Conservation (phyloP, 192 early-diverging fungal genomes). For the Backusella westeae region DNA sequence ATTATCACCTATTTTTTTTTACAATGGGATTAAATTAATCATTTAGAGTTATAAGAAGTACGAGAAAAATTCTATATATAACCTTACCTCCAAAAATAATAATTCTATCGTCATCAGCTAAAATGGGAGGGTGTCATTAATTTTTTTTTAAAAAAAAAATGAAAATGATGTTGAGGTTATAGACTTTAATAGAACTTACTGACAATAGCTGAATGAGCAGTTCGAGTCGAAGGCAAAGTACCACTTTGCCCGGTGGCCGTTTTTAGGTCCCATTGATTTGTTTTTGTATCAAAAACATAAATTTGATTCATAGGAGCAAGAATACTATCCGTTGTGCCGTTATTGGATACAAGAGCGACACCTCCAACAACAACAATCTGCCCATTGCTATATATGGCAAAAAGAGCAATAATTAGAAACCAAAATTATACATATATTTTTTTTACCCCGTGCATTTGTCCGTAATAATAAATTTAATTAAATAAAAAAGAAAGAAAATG, state of each 20-base stretch:
- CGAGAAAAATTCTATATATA: not conserved
- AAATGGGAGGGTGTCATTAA: not conserved
- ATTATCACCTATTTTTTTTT: slow-evolving; percentile 18
- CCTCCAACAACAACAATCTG: slow-evolving; percentile 31
- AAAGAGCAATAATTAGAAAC: slow-evolving; percentile 10
- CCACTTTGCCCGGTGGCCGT: not conserved
- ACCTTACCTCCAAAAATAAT: slow-evolving; percentile 32
- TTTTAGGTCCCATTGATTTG: slow-evolving; percentile 16
- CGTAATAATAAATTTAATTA: slow-evolving; percentile 7
- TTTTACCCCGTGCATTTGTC: not conserved
- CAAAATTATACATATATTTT: not conserved
- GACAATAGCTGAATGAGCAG: slow-evolving; percentile 23
- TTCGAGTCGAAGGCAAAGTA: slow-evolving; percentile 11
- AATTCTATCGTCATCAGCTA: slow-evolving; percentile 24
- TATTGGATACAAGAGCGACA: slow-evolving; percentile 1
- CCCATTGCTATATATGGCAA: slow-evolving; percentile 20
- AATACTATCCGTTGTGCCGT: not conserved
- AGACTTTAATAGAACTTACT: slow-evolving; percentile 19
- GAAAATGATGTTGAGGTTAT: not conserved
- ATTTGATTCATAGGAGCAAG: slow-evolving; percentile 18
- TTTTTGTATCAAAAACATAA: slow-evolving; percentile 24
- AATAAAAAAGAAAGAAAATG: no score
- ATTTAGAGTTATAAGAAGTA: not conserved
- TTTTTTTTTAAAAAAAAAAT: not conserved
- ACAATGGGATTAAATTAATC: not conserved